A percentile compares a stretch with the other conserved stretches of the same genome.
phyloP scores from a whole-genome alignment of 768 basidiomycete species.

The Gautieria morchelliformis region DNA sequence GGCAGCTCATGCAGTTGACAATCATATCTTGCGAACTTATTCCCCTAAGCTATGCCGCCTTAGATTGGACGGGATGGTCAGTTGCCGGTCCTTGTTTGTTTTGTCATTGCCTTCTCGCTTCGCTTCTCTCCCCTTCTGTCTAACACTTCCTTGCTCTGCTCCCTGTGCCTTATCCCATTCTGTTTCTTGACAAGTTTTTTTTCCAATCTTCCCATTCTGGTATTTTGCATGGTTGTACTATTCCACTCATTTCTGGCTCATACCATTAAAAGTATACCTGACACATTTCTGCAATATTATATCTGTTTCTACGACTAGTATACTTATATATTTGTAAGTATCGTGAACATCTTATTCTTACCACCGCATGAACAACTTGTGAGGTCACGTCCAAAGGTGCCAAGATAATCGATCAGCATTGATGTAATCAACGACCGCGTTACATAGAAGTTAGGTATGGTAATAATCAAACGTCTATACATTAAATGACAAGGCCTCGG shows the following conservation, averaged over 20 bases:
- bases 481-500: constrained; percentile 31
- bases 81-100: constrained; percentile 2
- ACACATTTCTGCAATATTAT: not conserved
- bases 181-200: not conserved
- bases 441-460: too few relatives aligned
- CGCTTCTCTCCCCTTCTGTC: too few relatives aligned
- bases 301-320: not conserved
- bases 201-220: not conserved
- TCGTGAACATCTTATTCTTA: too few relatives aligned
- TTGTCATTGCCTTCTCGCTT: not conserved
- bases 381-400: too few relatives aligned
- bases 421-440: too few relatives aligned
- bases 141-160: not conserved
- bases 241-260: not conserved
- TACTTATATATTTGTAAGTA: not conserved
- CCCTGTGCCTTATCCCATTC: not conserved
- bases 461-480: not conserved
- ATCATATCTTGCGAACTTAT: not conserved
- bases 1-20: not conserved
- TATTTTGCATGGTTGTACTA: constrained; percentile 4
- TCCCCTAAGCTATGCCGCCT: not conserved
- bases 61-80: not conserved
- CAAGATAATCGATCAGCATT: too few relatives aligned
- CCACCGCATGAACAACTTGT: too few relatives aligned
- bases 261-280: not conserved